These are phyloP conservation scores for Colletotrichum spaethianum DNA, from an alignment of 2,329 filamentous ascomycete species.

Conservation along the genomic window DNA sequence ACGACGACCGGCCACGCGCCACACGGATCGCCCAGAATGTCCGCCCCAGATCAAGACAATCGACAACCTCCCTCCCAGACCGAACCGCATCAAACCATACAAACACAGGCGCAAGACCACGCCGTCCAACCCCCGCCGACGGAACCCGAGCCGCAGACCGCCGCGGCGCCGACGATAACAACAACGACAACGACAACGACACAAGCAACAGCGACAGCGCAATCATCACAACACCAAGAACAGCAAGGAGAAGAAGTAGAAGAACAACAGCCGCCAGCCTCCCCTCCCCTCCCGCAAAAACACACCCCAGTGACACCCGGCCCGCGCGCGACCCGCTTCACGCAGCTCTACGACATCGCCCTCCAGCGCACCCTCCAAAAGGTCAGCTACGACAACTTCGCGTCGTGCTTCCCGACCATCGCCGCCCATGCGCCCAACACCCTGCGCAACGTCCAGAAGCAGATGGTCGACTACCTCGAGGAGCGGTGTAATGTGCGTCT, in stretches of 20 bases:
- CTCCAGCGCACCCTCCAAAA: constrained; percentile 65
- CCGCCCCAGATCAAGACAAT: constrained; percentile 7
- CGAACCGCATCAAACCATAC: not conserved
- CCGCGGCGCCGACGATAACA: not conserved
- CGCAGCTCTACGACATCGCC: constrained; percentile 66
- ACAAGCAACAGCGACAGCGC: constrained; percentile 6
- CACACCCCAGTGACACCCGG: constrained; percentile 65
- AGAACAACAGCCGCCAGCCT: constrained; percentile 44
- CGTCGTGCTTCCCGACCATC: constrained; percentile 74
- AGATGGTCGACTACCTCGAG: constrained; percentile 70
- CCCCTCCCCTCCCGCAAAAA: constrained; percentile 57
- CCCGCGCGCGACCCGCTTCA: constrained; percentile 69
- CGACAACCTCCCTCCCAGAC: not conserved
- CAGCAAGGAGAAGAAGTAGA: not conserved
- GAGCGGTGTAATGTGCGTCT: constrained; percentile 65
- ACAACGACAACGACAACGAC: not conserved
- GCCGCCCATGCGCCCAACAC: constrained; percentile 64
- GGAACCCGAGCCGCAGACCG: not conserved
- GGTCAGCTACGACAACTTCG: constrained; percentile 71
- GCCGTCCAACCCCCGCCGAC: not conserved
- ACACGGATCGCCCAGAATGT: not conserved
- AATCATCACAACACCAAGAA: not conserved
- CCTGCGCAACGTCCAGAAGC: constrained; percentile 68
- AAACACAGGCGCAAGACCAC: constrained; percentile 2
- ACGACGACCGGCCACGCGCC: not conserved